Conservation (phyloP, 139 green algal genomes). For the Astrephomene gubernaculifera region DNA sequence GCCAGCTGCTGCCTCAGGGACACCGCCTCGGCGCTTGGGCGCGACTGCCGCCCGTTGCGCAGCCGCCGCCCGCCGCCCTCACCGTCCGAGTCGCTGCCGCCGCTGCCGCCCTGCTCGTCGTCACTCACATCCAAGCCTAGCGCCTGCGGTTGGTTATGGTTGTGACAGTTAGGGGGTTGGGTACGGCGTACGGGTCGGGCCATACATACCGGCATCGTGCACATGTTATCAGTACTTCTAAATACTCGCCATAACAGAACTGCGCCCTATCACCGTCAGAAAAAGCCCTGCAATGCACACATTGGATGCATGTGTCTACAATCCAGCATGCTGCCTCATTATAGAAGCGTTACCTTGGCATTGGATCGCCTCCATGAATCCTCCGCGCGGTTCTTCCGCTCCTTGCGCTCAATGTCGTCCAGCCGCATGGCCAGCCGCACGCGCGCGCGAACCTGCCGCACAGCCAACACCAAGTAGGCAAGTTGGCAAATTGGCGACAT, state of each 20-base stretch:
- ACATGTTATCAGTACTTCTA: no score
- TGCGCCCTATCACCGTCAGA: no score
- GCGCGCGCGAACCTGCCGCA: slow-evolving; percentile 41
- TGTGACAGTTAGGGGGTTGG: no score
- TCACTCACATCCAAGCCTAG: slow-evolving; percentile 45
- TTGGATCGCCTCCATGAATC: slow-evolving; percentile 65
- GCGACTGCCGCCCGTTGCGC: background rate
- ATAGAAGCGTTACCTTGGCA: slow-evolving; percentile 62
- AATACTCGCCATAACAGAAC: no score
- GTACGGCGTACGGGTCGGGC: no score
- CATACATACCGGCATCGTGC: no score
- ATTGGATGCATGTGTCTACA: no score
- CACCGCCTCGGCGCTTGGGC: slow-evolving; percentile 17
- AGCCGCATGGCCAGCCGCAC: slow-evolving; percentile 67
- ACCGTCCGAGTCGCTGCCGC: slow-evolving; percentile 27
- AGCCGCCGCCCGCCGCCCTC: slow-evolving; percentile 4
- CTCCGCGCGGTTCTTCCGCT: slow-evolving; percentile 75
- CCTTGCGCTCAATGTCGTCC: slow-evolving; percentile 72
- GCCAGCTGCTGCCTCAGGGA: slow-evolving; percentile 46
- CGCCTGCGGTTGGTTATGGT: no score
- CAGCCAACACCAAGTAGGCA: no score
- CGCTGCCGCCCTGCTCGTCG: slow-evolving; percentile 50
- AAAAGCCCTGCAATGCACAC: no score
- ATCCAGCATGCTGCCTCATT: no score
- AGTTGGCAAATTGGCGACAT: no score